Evolutionary conservation across 2,329 filamentous ascomycete genomes (phyloP).

Genomic region (Colletotrichum gigasporum): DNA sequence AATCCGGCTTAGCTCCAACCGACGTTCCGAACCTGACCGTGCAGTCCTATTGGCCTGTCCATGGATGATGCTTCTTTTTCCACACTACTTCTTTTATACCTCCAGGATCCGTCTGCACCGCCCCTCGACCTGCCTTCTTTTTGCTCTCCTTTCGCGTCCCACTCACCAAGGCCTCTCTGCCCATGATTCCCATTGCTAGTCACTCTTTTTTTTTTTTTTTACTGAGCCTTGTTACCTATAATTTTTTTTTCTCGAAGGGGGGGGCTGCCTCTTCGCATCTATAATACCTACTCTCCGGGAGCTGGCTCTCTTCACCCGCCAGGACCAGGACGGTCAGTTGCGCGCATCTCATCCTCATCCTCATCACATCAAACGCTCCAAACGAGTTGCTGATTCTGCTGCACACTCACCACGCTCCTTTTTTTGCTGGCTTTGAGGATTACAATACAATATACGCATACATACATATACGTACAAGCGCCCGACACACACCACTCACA

Average conservation of each 20-base stretch:
- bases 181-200: conserved; percentile 53
- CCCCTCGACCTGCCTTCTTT: conserved; percentile 53
- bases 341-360: conserved; percentile 36
- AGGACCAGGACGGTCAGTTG: conserved; percentile 51
- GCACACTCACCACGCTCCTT: conserved; percentile 56
- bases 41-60: conserved; percentile 48
- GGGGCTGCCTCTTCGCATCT: conserved; percentile 53
- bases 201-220: conserved; percentile 56
- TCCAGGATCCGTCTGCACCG: conserved; percentile 57
- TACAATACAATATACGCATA: conserved; percentile 38
- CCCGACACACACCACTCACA: conserved; percentile 3
- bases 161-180: conserved; percentile 49
- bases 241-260: conserved; percentile 31
- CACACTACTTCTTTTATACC: conserved; percentile 61
- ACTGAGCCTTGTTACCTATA: conserved; percentile 38
- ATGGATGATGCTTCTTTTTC: conserved; percentile 53
- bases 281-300: conserved; percentile 51
- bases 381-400: conserved; percentile 52
- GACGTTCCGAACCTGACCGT: conserved; percentile 58
- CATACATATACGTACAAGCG: conserved; percentile 11
- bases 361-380: conserved; percentile 42
- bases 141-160: conserved; percentile 53
- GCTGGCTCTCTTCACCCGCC: conserved; percentile 62
- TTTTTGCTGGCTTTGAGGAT: conserved; percentile 35
- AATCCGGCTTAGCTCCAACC: conserved; percentile 62